Evolutionary conservation across 352 stramenopile species (phyloP), one percentile per base, ranked within the genome.

Genomic region (Ochromonadaceae sp.): DNA sequence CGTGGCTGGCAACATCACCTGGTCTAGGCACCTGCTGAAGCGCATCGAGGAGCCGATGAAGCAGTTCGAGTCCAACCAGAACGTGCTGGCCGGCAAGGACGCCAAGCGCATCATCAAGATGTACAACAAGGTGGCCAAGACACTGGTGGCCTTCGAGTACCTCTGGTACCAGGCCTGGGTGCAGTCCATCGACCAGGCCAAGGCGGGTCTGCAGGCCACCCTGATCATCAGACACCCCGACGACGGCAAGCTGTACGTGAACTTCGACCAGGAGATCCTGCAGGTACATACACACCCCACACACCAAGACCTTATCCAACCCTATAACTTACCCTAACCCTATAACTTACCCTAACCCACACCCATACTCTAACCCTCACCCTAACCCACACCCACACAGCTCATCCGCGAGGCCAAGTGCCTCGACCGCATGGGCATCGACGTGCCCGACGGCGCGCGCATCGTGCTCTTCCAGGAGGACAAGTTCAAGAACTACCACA

Each of bases 41-140:
- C 84, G 92, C 20, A 98, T 98, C 62, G 92, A 98, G 79, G 90
- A 96, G 68, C 92, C 92, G 7, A 98, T 98, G 92, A 96, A 96
- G 67, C 93, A 96, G 62, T 98, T 98, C 66, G 90, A 98, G 74
- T 90, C 81, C 20, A 97, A 98, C 63, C 88, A 97, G 72, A 96
- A 93, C 47, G 90, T 98, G 0, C 74, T 98, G 22, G 87, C 87
- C 0, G 92, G 83, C 44, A 97, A 97, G 72, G 91, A 97, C 67
- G 90, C 88, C 17, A 95, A 95, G 69, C 86, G 89, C 0, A 97
- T 98, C 67, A 96, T 98, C 67, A 94, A 94, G 58, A 96, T 96
- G 81, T 98, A 98, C 81, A 98, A 98, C 77, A 98, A 97, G 67
- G 87, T 98, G 17, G 92, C 92, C 30, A 78, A 90, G 14, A 97